These are phyloP conservation scores for Naganishia liquefaciens DNA, from an alignment of 1,284 basidiomycete species.

Conservation along the genomic window DNA sequence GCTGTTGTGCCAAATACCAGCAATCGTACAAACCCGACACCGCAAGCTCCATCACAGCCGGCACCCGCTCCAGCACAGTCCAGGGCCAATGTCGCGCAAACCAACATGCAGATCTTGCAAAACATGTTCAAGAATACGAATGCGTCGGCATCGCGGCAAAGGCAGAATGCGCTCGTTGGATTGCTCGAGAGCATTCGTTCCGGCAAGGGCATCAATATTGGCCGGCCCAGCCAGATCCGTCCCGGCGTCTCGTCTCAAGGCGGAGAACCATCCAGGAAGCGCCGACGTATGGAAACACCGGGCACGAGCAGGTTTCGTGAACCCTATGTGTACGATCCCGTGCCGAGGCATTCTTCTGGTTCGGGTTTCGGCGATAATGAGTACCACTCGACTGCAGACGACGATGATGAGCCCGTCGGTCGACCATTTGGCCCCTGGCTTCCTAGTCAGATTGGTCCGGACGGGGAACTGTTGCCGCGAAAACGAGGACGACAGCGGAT, in stretches of 20 bases:
- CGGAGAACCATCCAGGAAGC: conserved; percentile 4
- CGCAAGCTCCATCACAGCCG: not conserved
- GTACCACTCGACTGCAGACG: conserved; percentile 17
- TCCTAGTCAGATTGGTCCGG: conserved; percentile 24
- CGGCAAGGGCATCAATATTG: conserved; percentile 23
- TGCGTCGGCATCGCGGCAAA: conserved; percentile 12
- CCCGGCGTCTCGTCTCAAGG: not conserved
- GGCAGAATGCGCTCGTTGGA: conserved; percentile 19
- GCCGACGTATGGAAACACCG: conserved; percentile 21
- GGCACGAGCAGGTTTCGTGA: conserved; percentile 21
- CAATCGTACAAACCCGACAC: not conserved
- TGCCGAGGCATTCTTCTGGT: conserved; percentile 8
- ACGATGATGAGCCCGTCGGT: conserved; percentile 23
- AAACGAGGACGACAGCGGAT: conserved; percentile 27
- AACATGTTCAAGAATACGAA: conserved; percentile 29
- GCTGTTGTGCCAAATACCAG: conserved; percentile 6
- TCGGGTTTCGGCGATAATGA: conserved; percentile 10
- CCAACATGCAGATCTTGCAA: conserved; percentile 25
- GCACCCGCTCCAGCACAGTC: not conserved
- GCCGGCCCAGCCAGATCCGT: conserved; percentile 19
- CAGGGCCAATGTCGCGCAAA: conserved; percentile 12
- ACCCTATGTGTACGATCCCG: conserved; percentile 14
- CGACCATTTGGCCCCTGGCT: conserved; percentile 24
- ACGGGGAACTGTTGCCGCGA: conserved; percentile 22
- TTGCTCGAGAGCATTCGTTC: conserved; percentile 26